These are phyloP conservation scores for Candida mattraensis DNA, from an alignment of 805 yeast genomes.

Conservation along the genomic window DNA sequence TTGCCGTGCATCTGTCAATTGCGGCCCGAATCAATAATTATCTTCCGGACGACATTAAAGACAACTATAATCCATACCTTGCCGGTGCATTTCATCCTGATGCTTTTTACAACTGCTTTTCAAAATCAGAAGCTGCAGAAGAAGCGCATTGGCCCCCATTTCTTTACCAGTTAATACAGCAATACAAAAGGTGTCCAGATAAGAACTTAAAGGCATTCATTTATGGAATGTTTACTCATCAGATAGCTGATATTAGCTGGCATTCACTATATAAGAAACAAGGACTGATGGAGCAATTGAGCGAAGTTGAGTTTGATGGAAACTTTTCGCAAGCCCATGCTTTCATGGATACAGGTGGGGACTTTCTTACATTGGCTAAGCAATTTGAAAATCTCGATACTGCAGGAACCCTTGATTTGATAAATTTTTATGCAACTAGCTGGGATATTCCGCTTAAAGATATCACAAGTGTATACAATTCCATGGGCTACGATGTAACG, in stretches of 20 bases:
- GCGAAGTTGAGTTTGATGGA: slow-evolving; percentile 55
- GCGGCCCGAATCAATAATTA: slow-evolving; percentile 31
- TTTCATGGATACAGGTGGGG: slow-evolving; percentile 64
- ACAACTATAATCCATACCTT: slow-evolving; percentile 35
- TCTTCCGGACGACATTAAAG: slow-evolving; percentile 36
- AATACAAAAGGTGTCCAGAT: slow-evolving; percentile 30
- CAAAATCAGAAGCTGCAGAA: slow-evolving; percentile 53
- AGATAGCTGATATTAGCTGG: slow-evolving; percentile 66
- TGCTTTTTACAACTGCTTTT: slow-evolving; percentile 61
- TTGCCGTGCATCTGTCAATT: slow-evolving; percentile 38
- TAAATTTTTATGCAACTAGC: slow-evolving; percentile 27
- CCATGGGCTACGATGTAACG: slow-evolving; percentile 38
- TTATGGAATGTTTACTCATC: slow-evolving; percentile 60
- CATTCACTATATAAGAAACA: slow-evolving; percentile 56
- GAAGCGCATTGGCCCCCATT: slow-evolving; percentile 73
- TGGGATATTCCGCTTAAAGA: slow-evolving; percentile 48
- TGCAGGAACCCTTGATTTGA: slow-evolving; percentile 6
- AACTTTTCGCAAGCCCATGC: slow-evolving; percentile 49
- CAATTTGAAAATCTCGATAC: slow-evolving; percentile 31
- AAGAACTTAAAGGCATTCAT: slow-evolving; percentile 50
- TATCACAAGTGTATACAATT: slow-evolving; percentile 39
- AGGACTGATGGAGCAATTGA: slow-evolving; percentile 54
- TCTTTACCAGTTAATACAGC: slow-evolving; percentile 43
- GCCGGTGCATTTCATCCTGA: slow-evolving; percentile 74
- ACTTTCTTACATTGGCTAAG: slow-evolving; percentile 48